These are phyloP conservation scores for Solanum aculeatissimum DNA, from an alignment of 305 asterid species.

Conservation along the genomic window DNA sequence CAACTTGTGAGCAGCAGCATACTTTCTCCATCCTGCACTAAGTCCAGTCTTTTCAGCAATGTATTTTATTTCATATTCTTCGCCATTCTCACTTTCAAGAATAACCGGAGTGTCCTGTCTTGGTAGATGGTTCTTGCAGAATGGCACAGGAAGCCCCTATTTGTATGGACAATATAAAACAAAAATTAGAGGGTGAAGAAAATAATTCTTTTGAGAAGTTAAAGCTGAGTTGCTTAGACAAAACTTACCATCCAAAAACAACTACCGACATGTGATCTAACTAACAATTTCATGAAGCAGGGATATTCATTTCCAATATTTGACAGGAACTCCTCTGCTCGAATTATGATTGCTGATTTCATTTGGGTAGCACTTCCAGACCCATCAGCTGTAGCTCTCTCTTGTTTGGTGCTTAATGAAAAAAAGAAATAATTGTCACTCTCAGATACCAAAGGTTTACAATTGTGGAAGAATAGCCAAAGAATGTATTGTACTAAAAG, in stretches of 20 bases:
- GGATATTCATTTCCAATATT: conserved; percentile 59
- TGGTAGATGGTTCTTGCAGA: conserved; percentile 76
- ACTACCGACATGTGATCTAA: conserved; percentile 86
- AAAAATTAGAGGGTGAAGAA: not conserved
- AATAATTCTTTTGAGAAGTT: not conserved
- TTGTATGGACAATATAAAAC: conserved; percentile 5
- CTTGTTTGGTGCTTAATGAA: conserved; percentile 29
- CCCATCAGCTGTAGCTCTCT: conserved; percentile 25
- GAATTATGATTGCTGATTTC: conserved; percentile 61
- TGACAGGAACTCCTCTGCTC: conserved; percentile 75
- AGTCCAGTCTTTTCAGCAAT: conserved; percentile 84
- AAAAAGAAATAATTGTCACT: not conserved
- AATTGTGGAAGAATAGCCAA: not conserved
- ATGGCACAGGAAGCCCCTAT: conserved; percentile 85
- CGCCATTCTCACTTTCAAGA: conserved; percentile 63
- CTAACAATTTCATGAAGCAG: conserved; percentile 43
- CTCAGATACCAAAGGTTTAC: not conserved
- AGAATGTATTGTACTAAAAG: not conserved
- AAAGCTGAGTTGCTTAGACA: not conserved
- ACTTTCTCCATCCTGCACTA: conserved; percentile 98
- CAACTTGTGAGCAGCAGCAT: conserved; percentile 66
- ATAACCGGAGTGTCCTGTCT: conserved; percentile 39
- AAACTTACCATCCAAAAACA: conserved; percentile 92
- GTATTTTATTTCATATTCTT: conserved; percentile 60
- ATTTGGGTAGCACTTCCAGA: conserved; percentile 22